phyloP scores from a whole-genome alignment of 1,284 basidiomycete species.

The Sphagnurus paluster region DNA sequence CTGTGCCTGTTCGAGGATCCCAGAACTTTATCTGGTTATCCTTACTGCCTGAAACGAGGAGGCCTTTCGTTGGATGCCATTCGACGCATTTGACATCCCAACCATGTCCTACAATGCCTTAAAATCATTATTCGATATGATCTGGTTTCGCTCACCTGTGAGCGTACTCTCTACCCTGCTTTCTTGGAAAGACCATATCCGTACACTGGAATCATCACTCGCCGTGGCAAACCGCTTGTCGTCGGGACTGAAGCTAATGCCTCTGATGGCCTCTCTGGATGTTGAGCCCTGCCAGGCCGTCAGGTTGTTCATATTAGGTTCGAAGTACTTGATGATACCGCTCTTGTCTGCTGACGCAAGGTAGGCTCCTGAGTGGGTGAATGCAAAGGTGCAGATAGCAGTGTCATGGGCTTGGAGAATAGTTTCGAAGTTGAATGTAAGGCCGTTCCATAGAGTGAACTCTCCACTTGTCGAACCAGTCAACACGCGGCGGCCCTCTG shows the following conservation, averaged over 20 bases:
- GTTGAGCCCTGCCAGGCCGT: slow-evolving; percentile 83
- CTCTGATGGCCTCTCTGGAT: slow-evolving; percentile 88
- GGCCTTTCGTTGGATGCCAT: slow-evolving; percentile 96
- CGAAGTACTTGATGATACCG: slow-evolving; percentile 98
- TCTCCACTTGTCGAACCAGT: slow-evolving; percentile 97
- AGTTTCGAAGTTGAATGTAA: slow-evolving; percentile 99
- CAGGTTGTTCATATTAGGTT: slow-evolving; percentile 98
- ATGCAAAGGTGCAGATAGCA: slow-evolving; percentile 87
- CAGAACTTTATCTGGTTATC: slow-evolving; percentile 99
- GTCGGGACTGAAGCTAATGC: slow-evolving; percentile 89
- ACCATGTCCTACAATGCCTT: slow-evolving; percentile 71
- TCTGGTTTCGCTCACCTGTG: slow-evolving; percentile 73
- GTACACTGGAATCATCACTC: slow-evolving; percentile 91
- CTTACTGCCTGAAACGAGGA: slow-evolving; percentile 93
- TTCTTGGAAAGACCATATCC: slow-evolving; percentile 95
- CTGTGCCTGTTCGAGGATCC: slow-evolving; percentile 91
- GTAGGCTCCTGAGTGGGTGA: slow-evolving; percentile 89
- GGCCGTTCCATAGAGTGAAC: slow-evolving; percentile 98
- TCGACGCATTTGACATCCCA: slow-evolving; percentile 99
- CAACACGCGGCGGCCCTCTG: slow-evolving; percentile 88
- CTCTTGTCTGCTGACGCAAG: slow-evolving; percentile 92
- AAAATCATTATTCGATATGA: neutral
- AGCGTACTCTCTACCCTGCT: slow-evolving; percentile 86
- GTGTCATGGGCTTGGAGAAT: slow-evolving; percentile 98
- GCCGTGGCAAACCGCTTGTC: slow-evolving; percentile 92